phyloP scores from a whole-genome alignment of 768 basidiomycete genomes.

The Lanmaoa pseudosensibilis region DNA sequence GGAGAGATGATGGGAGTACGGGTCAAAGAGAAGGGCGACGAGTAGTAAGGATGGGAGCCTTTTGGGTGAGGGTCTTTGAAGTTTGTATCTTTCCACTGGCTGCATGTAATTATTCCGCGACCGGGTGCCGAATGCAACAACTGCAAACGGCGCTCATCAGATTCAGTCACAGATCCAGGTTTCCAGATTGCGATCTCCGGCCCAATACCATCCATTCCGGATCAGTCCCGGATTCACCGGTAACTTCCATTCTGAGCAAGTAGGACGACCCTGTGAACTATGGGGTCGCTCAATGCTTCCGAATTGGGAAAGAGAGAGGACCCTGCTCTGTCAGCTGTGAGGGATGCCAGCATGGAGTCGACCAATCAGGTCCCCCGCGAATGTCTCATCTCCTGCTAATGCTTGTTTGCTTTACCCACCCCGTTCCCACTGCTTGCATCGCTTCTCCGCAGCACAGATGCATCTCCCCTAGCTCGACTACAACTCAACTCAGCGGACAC shows the following conservation, averaged over 20 bases:
- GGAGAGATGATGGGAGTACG: constrained; percentile 23
- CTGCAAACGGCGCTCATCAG: constrained; percentile 38
- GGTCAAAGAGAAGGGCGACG: constrained; percentile 17
- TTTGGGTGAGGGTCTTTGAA: constrained; percentile 32
- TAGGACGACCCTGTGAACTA: constrained; percentile 11
- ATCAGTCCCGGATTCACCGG: constrained; percentile 30
- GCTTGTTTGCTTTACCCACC: neutral
- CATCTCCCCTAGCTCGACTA: neutral
- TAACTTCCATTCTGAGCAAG: neutral
- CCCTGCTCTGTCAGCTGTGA: neutral
- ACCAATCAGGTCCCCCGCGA: no score
- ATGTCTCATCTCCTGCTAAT: neutral
- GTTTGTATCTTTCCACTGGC: constrained; percentile 37
- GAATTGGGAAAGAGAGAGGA: neutral
- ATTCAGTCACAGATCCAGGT: constrained; percentile 32
- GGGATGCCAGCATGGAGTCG: neutral
- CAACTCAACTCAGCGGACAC: constrained; percentile 18
- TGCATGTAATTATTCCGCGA: constrained; percentile 40
- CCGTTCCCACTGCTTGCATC: constrained; percentile 20
- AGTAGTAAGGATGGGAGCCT: constrained; percentile 33
- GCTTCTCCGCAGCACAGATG: constrained; percentile 28
- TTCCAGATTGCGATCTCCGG: constrained; percentile 15
- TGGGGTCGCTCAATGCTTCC: neutral
- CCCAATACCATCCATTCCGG: constrained; percentile 17
- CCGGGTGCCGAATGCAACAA: constrained; percentile 39